These are phyloP conservation scores for Spathaspora boniae DNA, from an alignment of 805 yeast species.

Conservation along the genomic window DNA sequence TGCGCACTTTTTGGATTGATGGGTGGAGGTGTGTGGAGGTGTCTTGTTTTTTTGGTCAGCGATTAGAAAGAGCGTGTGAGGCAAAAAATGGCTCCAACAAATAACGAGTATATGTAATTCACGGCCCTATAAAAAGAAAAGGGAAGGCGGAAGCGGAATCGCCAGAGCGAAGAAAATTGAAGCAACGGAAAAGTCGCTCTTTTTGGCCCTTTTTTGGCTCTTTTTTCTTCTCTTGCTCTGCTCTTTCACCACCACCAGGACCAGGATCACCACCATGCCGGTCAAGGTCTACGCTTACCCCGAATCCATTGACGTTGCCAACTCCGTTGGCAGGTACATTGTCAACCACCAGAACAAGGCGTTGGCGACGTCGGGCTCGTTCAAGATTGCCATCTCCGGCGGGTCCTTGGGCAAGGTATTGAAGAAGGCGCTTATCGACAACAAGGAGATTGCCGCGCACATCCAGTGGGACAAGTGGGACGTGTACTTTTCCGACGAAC, in stretches of 20 bases:
- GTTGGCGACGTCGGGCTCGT: conserved; percentile 42
- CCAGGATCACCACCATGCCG: no score
- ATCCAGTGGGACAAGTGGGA: conserved; percentile 74
- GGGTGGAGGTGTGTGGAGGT: not conserved
- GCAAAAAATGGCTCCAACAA: no score
- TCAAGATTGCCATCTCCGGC: conserved; percentile 83
- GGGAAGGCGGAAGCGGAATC: no score
- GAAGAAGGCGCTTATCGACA: conserved; percentile 61
- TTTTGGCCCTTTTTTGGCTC: no score
- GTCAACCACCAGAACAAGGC: conserved; percentile 60
- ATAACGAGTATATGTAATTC: no score
- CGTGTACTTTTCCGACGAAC: conserved; percentile 85
- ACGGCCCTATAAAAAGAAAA: no score
- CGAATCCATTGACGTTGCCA: conserved; percentile 59
- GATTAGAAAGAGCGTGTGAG: no score
- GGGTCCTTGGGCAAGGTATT: conserved; percentile 83
- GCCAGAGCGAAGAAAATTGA: no score
- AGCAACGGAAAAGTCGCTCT: no score
- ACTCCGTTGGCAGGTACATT: conserved; percentile 61
- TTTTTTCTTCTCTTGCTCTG: no score
- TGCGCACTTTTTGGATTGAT: conserved; percentile 64
- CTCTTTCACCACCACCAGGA: no score
- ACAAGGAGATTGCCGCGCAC: conserved; percentile 38
- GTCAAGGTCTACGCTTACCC: conserved; percentile 46
- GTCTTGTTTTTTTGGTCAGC: not conserved